Percentiles rank a stretch among this genome's conserved stretches.
These are phyloP conservation scores for Arthroderma sp. DNA, from an alignment of 2,329 filamentous ascomycete species.

Conservation along the genomic window DNA sequence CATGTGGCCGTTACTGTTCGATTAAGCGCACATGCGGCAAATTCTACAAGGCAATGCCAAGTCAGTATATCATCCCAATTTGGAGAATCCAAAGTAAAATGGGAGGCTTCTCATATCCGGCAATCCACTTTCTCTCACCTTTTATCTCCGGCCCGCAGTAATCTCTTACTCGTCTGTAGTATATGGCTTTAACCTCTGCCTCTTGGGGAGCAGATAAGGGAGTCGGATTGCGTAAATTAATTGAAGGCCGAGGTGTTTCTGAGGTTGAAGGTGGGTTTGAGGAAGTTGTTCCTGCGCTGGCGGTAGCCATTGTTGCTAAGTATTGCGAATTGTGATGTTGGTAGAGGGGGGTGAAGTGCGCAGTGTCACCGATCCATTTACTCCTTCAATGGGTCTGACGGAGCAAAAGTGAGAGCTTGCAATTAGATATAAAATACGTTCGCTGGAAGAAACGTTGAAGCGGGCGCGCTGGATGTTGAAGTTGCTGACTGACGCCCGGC, in stretches of 20 bases:
- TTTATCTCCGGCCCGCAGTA: constrained; percentile 68
- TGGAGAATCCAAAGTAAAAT: neutral
- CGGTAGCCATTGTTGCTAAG: constrained; percentile 11
- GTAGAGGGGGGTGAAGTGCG: neutral
- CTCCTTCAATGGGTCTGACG: no score
- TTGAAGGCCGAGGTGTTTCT: constrained; percentile 8
- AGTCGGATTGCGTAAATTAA: constrained; percentile 55
- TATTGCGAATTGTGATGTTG: constrained; percentile 3
- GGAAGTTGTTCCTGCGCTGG: constrained; percentile 10
- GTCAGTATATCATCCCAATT: no score
- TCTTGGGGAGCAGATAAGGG: constrained; percentile 74
- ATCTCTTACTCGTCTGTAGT: constrained; percentile 63
- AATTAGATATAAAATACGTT: no score
- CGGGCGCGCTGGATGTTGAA: no score
- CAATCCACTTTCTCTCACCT: constrained; percentile 36
- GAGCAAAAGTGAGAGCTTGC: no score
- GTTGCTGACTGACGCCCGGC: no score
- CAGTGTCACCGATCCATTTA: neutral
- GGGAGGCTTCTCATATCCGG: neutral
- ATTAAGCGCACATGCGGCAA: constrained; percentile 76
- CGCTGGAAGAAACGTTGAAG: no score
- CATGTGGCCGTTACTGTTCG: constrained; percentile 82
- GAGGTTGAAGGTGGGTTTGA: constrained; percentile 8
- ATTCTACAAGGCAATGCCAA: constrained; percentile 44
- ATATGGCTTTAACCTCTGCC: constrained; percentile 66